Evolutionary conservation across 768 basidiomycete species (phyloP).

Genomic region (Suillus clintonianus): DNA sequence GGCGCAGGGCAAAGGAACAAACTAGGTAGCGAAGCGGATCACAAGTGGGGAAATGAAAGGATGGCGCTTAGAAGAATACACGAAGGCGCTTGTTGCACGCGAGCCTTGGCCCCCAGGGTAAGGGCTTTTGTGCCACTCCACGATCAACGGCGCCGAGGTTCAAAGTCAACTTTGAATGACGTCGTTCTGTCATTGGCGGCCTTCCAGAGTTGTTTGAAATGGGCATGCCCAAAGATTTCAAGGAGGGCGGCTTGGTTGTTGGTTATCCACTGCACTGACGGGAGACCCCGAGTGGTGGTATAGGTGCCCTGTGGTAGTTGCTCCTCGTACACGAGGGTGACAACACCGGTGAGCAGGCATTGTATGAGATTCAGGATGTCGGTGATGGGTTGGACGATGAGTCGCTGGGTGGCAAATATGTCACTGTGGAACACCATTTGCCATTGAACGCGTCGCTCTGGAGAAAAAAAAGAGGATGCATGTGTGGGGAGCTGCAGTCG

Average conservation of each 20-base stretch:
- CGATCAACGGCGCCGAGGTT: slow-evolving; percentile 42
- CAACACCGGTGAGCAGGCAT: slow-evolving; percentile 71
- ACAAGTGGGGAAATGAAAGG: slow-evolving; percentile 21
- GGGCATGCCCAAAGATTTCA: slow-evolving; percentile 73
- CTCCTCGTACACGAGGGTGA: slow-evolving; percentile 76
- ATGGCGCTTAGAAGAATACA: slow-evolving; percentile 12
- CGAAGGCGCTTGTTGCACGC: slow-evolving; percentile 12
- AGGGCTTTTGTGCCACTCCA: slow-evolving; percentile 11
- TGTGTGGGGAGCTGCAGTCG: slow-evolving; percentile 75
- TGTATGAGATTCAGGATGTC: slow-evolving; percentile 71
- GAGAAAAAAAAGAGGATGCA: slow-evolving; percentile 84
- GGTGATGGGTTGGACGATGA: slow-evolving; percentile 67
- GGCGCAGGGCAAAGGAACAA: slow-evolving; percentile 17
- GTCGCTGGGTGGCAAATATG: slow-evolving; percentile 69
- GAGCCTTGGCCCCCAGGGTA: slow-evolving; percentile 19
- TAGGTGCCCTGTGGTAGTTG: slow-evolving; percentile 67
- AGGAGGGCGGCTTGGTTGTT: slow-evolving; percentile 66
- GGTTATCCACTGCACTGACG: slow-evolving; percentile 76
- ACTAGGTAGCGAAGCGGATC: slow-evolving; percentile 26
- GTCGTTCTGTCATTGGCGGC: slow-evolving; percentile 72
- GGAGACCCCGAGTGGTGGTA: slow-evolving; percentile 76
- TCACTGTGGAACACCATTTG: slow-evolving; percentile 87
- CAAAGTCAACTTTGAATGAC: slow-evolving; percentile 74
- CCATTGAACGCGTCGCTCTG: slow-evolving; percentile 84
- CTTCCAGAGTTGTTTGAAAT: slow-evolving; percentile 70